A percentile compares a stretch with the other conserved stretches of the same genome.
These are phyloP conservation scores for Santalum album DNA, from an alignment of 164 flowering plant genomes.

Conservation along the genomic window DNA sequence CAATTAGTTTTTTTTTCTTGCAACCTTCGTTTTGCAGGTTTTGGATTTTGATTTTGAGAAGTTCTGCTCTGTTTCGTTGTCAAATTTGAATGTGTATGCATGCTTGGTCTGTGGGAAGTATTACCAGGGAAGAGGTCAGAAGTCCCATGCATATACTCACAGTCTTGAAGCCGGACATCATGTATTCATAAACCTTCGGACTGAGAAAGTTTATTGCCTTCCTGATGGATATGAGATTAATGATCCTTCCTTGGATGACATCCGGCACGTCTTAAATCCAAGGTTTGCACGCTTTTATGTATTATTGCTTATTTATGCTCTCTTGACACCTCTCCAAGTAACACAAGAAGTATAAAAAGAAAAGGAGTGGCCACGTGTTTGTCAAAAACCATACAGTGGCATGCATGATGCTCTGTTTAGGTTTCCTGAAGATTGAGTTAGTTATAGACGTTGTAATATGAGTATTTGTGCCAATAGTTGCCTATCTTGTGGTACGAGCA, in stretches of 20 bases:
- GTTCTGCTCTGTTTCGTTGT: slow-evolving; percentile 92
- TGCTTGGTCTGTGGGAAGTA: slow-evolving; percentile 98
- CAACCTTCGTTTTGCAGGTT: slow-evolving; percentile 65
- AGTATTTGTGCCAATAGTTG: too few species aligned
- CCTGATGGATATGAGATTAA: slow-evolving; percentile 96
- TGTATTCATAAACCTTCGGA: slow-evolving; percentile 86
- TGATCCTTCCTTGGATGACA: slow-evolving; percentile 93
- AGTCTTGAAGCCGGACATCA: slow-evolving; percentile 97
- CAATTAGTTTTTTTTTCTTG: not conserved
- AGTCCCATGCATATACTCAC: slow-evolving; percentile 97
- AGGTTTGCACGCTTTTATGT: slow-evolving; percentile 32
- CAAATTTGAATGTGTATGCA: slow-evolving; percentile 93
- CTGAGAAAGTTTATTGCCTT: slow-evolving; percentile 93
- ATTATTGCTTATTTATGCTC: not conserved
- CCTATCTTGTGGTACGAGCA: too few species aligned
- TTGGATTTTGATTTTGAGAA: slow-evolving; percentile 98
- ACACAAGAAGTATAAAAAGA: not conserved
- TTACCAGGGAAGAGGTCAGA: slow-evolving; percentile 91
- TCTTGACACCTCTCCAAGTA: not conserved
- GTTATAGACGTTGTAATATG: too few species aligned
- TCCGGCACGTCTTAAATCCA: slow-evolving; percentile 89
- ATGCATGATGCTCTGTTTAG: too few species aligned
- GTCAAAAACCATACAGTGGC: too few species aligned
- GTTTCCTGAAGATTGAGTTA: too few species aligned
- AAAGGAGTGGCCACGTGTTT: not conserved